Percentiles rank a stretch among this genome's conserved stretches.
These are phyloP conservation scores for Plectosphaerella plurivora DNA, from an alignment of 2,329 filamentous ascomycete genomes.

Conservation along the genomic window DNA sequence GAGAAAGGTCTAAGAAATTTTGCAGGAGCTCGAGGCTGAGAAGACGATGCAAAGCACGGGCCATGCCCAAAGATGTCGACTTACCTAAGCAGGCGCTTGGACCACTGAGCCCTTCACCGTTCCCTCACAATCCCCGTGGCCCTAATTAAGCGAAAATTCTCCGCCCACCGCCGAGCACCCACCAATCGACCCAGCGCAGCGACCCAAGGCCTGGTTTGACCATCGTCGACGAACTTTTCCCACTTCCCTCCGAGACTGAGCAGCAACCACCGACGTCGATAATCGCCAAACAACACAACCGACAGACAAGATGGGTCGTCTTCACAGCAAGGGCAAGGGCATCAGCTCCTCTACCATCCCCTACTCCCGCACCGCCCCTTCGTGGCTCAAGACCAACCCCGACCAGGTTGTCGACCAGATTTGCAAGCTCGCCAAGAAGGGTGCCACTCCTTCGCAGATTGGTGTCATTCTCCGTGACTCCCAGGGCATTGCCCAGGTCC, in stretches of 20 bases:
- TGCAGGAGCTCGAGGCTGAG: constrained; percentile 2
- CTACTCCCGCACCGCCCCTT: constrained; percentile 88
- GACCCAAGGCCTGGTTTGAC: not conserved
- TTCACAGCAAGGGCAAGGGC: constrained; percentile 99
- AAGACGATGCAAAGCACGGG: not conserved
- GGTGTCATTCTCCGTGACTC: constrained; percentile 98
- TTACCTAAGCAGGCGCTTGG: not conserved
- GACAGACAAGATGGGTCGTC: constrained; percentile 77
- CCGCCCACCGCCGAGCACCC: constrained; percentile 33
- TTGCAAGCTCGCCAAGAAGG: constrained; percentile 98
- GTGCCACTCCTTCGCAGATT: constrained; percentile 96
- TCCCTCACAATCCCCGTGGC: constrained; percentile 13
- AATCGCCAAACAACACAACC: constrained; percentile 7
- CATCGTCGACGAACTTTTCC: constrained; percentile 1
- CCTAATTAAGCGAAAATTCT: constrained; percentile 43
- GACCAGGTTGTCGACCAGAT: constrained; percentile 99
- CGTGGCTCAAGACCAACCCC: constrained; percentile 98
- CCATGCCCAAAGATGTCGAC: not conserved
- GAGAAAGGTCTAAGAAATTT: not conserved
- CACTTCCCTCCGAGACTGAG: constrained; percentile 8
- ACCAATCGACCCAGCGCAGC: constrained; percentile 17
- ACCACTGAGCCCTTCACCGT: too few relatives aligned
- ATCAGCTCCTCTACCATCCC: constrained; percentile 94
- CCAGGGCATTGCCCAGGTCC: constrained; percentile 97
- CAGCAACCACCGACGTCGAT: constrained; percentile 11